Evolutionary conservation across 306 rosid species (phyloP).

Genomic region (Begonia fuchsioides): DNA sequence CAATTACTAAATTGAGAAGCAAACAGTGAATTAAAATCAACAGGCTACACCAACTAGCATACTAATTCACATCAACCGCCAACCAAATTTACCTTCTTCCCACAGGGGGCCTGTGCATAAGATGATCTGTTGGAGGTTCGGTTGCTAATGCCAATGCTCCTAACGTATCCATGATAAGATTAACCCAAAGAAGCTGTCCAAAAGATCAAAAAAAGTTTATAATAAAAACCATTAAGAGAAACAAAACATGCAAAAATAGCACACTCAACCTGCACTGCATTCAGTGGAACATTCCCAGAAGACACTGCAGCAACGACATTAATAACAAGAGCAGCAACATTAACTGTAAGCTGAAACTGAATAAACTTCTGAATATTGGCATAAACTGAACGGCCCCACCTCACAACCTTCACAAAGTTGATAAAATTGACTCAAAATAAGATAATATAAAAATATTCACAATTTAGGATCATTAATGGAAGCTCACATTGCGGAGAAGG

Average conservation of each 20-base stretch:
- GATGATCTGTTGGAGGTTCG: slow-evolving; percentile 91
- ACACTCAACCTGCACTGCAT: slow-evolving; percentile 77
- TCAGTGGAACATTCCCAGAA: slow-evolving; percentile 78
- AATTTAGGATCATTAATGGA: too few species aligned
- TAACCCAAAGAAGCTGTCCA: slow-evolving; percentile 92
- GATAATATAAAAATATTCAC: background rate
- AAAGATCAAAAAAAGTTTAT: slow-evolving; percentile 11
- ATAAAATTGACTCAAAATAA: background rate
- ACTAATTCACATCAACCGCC: too few species aligned
- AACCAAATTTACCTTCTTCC: slow-evolving; percentile 49
- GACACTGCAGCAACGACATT: slow-evolving; percentile 82
- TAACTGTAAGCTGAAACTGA: slow-evolving; percentile 94
- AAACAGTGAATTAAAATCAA: too few species aligned
- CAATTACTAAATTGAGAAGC: too few species aligned
- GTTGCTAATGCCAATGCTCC: slow-evolving; percentile 97
- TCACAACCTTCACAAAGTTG: slow-evolving; percentile 51
- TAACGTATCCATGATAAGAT: slow-evolving; percentile 97
- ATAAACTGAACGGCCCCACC: slow-evolving; percentile 93
- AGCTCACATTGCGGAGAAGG: too few species aligned
- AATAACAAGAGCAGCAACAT: slow-evolving; percentile 84
- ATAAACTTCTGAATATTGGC: slow-evolving; percentile 98
- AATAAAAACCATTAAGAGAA: slow-evolving; percentile 1
- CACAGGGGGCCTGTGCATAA: slow-evolving; percentile 68
- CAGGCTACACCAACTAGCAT: too few species aligned
- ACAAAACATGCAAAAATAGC: background rate